Percentiles rank a stretch among this genome's conserved stretches.
These are phyloP conservation scores for Stagonosporopsis rhizophila DNA, from an alignment of 2,329 filamentous ascomycete species.

Conservation along the genomic window DNA sequence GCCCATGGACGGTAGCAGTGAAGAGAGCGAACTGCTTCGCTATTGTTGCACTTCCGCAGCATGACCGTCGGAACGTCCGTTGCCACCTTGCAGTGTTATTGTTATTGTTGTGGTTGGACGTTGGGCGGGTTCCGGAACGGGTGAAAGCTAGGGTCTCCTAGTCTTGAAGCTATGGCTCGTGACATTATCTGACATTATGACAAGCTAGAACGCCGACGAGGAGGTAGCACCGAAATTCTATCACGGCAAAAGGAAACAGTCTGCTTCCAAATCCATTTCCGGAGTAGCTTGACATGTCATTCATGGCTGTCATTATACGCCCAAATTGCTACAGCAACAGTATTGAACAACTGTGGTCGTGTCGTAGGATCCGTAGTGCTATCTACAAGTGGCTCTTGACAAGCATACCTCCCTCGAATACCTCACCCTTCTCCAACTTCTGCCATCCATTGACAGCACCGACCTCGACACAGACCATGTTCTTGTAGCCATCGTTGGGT, in stretches of 20 bases:
- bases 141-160: constrained; percentile 24
- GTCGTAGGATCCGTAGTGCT: too few relatives aligned
- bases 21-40: constrained; percentile 21
- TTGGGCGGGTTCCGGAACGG: constrained; percentile 22
- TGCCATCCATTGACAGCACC: constrained; percentile 84
- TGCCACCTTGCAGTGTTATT: constrained; percentile 32
- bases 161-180: constrained; percentile 5
- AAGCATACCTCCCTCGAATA: constrained; percentile 69
- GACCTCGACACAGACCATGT: constrained; percentile 94
- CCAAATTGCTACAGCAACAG: background rate
- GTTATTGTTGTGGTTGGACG: constrained; percentile 30
- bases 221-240: background rate
- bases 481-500: constrained; percentile 87
- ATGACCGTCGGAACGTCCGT: constrained; percentile 23
- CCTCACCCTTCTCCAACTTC: constrained; percentile 79
- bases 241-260: background rate
- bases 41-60: constrained; percentile 17
- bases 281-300: background rate
- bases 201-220: background rate
- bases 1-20: constrained; percentile 22
- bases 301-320: constrained; percentile 10
- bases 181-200: background rate
- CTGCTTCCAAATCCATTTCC: background rate
- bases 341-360: background rate
- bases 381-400: constrained; percentile 54